A percentile compares a stretch with the other conserved stretches of the same genome.
phyloP scores from a whole-genome alignment of 2,329 filamentous ascomycete genomes.

The Cordyceps javanica region DNA sequence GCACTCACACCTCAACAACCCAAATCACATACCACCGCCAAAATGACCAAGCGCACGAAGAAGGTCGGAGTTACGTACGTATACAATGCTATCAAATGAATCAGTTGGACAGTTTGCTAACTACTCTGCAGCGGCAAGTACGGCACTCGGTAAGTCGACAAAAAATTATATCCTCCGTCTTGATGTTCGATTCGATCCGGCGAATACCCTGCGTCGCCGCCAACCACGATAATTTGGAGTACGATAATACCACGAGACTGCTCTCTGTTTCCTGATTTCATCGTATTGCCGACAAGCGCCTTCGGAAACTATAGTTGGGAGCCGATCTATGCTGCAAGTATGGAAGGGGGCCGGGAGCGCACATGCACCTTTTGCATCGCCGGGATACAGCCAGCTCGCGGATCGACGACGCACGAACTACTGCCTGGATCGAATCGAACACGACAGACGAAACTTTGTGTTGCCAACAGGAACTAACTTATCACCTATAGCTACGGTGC shows the following conservation, averaged over 20 bases:
- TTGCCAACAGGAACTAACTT: slow-evolving; percentile 21
- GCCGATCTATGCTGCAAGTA: too few species aligned
- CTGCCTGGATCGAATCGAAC: not conserved
- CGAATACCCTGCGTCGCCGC: not conserved
- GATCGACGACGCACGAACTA: not conserved
- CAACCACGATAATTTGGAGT: not conserved
- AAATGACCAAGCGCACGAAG: slow-evolving; percentile 92
- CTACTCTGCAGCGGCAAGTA: slow-evolving; percentile 64
- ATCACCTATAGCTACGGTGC: slow-evolving; percentile 76
- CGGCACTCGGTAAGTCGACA: slow-evolving; percentile 73
- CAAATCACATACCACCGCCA: slow-evolving; percentile 43
- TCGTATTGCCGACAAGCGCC: not conserved
- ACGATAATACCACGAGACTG: not conserved
- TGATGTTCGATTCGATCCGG: slow-evolving; percentile 12
- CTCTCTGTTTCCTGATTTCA: not conserved
- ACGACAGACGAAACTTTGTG: not conserved
- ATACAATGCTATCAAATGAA: slow-evolving; percentile 14
- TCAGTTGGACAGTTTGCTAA: slow-evolving; percentile 9
- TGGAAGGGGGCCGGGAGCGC: not conserved
- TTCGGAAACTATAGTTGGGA: not conserved
- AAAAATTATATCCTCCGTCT: not conserved
- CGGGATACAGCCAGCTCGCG: not conserved
- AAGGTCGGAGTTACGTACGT: slow-evolving; percentile 88
- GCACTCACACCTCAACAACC: slow-evolving; percentile 28
- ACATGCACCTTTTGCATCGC: too few species aligned